Percentiles rank a stretch among this genome's conserved stretches.
phyloP scores from a whole-genome alignment of 768 basidiomycete species.

The Krasilnikovozyma curviuscula region DNA sequence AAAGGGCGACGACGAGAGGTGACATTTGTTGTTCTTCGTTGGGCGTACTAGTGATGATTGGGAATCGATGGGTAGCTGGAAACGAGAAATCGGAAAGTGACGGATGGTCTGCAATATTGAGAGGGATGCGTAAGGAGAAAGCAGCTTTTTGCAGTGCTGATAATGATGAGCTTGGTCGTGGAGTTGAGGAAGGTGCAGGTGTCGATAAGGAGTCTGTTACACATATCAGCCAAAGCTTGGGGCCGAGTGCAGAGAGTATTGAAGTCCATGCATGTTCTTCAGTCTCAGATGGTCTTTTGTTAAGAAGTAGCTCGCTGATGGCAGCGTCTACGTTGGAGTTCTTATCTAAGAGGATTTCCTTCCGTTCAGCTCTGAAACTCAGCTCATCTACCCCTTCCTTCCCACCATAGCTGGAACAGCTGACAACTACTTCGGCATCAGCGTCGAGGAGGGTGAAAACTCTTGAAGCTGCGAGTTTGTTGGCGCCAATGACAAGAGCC shows the following conservation, averaged over 20 bases:
- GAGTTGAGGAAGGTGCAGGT: constrained; percentile 15
- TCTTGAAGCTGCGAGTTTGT: constrained; percentile 63
- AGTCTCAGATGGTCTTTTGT: too few relatives aligned
- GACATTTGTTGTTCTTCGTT: constrained; percentile 22
- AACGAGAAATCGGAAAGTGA: constrained; percentile 77
- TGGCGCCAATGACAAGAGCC: constrained; percentile 56
- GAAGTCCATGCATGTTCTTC: too few relatives aligned
- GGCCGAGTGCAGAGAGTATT: too few relatives aligned
- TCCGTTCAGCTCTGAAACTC: constrained; percentile 17
- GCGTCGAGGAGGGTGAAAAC: constrained; percentile 67
- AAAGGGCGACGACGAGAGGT: constrained; percentile 45
- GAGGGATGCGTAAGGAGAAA: constrained; percentile 40
- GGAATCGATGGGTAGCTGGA: constrained; percentile 64
- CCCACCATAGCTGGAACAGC: constrained; percentile 31
- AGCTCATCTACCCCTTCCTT: constrained; percentile 39
- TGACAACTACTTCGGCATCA: constrained; percentile 47
- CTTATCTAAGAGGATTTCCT: constrained; percentile 31
- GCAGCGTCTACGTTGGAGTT: neutral
- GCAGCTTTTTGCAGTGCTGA: constrained; percentile 40
- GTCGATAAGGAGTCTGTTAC: neutral
- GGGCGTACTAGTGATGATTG: constrained; percentile 25
- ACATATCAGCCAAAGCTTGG: neutral
- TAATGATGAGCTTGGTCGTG: constrained; percentile 39
- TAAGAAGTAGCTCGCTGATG: too few relatives aligned
- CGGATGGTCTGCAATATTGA: constrained; percentile 76